Base-by-base conservation (phyloP, 495 filamentous ascomycete genomes). In the Daldinia grandis region DNA sequence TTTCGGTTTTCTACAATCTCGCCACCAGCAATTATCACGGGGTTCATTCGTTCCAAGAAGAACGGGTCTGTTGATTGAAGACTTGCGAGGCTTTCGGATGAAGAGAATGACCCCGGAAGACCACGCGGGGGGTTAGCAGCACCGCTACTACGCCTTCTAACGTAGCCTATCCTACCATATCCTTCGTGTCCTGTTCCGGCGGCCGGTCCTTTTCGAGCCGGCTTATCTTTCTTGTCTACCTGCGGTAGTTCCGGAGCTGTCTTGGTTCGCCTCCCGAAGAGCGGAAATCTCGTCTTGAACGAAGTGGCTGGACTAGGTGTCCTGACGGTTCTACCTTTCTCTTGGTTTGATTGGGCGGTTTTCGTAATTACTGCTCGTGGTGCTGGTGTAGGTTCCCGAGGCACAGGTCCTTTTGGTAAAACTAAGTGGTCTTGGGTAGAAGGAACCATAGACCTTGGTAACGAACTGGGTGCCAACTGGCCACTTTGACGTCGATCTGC, bases 111-210 rank as follows among this genome's bases (percentile, higher is more conserved):
- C 57, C 83, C 86, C 40, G 85, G 76, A 27, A 81, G 78, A 28
- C 78, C 81, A 54, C 81, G 85, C n/a, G 76, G 76, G 31, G 78
- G 76, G 57, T 74, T 78, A 30, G 81, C 79, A 27, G 82, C 75
- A 64, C 84, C 87, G 44, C 81, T 87, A 69, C 89, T 91, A 38
- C 89, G 85, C 35, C 89, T 86, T 53, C 87, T 84, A 9, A 82
- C 72, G 3, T 80, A 76, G 30, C 86, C 84, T 87, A 96, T 75
- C 3, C 87, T 91, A 7, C 94, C 93, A 76, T 98, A 98, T 49
- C 95, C 95, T 81, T 98, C 95, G 78, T 98, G 93, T 2, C 95
- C 95, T 33, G 96, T 99, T 35, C 95, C 96, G 30, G 95, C 95
- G 5, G 85, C 87, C 17, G 95, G 95, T 0, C 95, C 96, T 78